A percentile compares a stretch with the other conserved stretches of the same genome.
Evolutionary conservation across 345 rosid species (phyloP).

Genomic region (Erysimum cheiranthoides): DNA sequence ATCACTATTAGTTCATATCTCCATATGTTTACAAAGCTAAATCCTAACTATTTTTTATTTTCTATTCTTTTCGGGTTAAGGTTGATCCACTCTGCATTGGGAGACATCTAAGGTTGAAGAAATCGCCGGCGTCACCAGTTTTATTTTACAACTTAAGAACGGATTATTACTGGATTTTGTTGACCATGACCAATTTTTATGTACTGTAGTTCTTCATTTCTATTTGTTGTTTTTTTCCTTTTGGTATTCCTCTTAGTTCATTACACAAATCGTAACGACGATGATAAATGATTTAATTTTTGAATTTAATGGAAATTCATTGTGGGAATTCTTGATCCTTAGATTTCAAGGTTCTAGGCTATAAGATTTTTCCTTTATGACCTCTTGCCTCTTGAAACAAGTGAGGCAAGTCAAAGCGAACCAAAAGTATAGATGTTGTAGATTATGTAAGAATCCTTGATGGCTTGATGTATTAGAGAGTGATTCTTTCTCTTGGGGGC

Average conservation of each 20-base stretch:
- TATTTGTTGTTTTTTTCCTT: background rate
- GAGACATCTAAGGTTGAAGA: slow-evolving; percentile 39
- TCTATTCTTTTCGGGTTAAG: slow-evolving; percentile 13
- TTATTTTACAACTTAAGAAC: background rate
- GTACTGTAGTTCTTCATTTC: slow-evolving; percentile 22
- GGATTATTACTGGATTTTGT: slow-evolving; percentile 12
- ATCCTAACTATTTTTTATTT: background rate
- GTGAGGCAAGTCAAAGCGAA: background rate
- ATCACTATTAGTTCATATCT: background rate
- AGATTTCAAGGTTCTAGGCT: slow-evolving; percentile 4
- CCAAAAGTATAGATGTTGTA: background rate
- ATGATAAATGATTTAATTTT: background rate
- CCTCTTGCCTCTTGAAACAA: slow-evolving; percentile 19
- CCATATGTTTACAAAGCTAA: slow-evolving; percentile 2
- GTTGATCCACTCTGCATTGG: slow-evolving; percentile 46
- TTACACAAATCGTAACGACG: slow-evolving; percentile 10
- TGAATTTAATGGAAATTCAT: background rate
- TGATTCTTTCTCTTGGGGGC: background rate
- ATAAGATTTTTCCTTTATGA: background rate
- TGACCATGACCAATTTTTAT: background rate
- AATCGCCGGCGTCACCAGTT: background rate
- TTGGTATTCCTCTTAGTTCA: background rate
- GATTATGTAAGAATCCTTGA: background rate
- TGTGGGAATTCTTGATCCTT: slow-evolving; percentile 13
- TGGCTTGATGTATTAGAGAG: background rate